Evolutionary conservation across 2,329 filamentous ascomycete species (phyloP).

Genomic region (Epichloe bromicola): DNA sequence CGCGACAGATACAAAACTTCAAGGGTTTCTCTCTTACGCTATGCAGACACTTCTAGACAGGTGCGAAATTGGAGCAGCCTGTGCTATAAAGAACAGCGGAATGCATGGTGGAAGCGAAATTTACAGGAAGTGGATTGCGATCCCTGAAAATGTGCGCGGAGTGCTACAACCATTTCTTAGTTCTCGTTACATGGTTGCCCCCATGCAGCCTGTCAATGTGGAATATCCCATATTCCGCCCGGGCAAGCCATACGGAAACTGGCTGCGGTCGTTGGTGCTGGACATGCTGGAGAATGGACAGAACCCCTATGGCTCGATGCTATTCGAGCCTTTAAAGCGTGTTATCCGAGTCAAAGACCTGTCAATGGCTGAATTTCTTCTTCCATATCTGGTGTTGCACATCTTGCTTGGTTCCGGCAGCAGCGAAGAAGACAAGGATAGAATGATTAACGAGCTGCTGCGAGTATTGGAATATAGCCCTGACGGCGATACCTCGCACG

Average conservation of each 20-base stretch:
- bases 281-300: constrained; percentile 72
- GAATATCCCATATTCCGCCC: constrained; percentile 69
- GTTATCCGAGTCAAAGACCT: constrained; percentile 78
- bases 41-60: constrained; percentile 84
- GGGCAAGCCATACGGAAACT: constrained; percentile 58
- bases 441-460: constrained; percentile 61
- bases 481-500: constrained; percentile 36
- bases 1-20: constrained; percentile 72
- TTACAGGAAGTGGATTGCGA: constrained; percentile 61
- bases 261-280: constrained; percentile 69
- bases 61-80: constrained; percentile 55
- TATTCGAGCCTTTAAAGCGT: constrained; percentile 72
- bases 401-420: constrained; percentile 58
- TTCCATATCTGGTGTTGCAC: constrained; percentile 80
- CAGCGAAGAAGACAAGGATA: constrained; percentile 46
- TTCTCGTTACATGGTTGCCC: constrained; percentile 66
- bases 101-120: constrained; percentile 40
- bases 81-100: constrained; percentile 26
- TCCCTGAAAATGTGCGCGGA: constrained; percentile 67
- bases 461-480: constrained; percentile 55
- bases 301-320: constrained; percentile 56
- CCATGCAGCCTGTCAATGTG: constrained; percentile 41
- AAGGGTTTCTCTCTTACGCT: constrained; percentile 83
- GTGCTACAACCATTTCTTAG: constrained; percentile 78
- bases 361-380: constrained; percentile 72